Base-by-base conservation (phyloP, 2,329 filamentous ascomycete species). In the Ceratocystis alfenasii region DNA sequence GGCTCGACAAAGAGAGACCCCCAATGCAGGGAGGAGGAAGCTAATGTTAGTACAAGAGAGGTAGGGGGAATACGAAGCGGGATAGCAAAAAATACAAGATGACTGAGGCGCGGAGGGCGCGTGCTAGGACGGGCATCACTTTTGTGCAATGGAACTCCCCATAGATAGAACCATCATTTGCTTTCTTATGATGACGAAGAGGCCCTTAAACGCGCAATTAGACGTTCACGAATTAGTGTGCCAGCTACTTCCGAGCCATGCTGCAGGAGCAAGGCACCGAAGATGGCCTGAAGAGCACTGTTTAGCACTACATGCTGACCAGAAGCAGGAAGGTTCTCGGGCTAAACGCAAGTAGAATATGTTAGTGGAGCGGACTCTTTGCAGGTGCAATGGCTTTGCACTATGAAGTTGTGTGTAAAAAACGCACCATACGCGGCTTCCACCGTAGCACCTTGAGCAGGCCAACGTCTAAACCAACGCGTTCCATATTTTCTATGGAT, bases 191-290 rank as follows among this genome's bases (percentile, higher is more conserved):
- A 50, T 65, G 12, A 50, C 7, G 22, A 64, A 25, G 62, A 28
- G 45, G 60, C 36, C 28, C 53, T 57, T 6, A 68, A 63, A 50
- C 68, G 66, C 36, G 67, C 68, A 72, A 96, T 76, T 74, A 96
- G 87, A 75, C 86, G 85, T 70, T 96, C 88, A 73, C 85, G 84
- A 60, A 89, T 85, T 64, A 95, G 76, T 74, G 83, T 81, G 69
- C 86, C 87, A 67, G 93, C 91, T 65, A 88, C 83, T 57, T 87
- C 85, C 46, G 87, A 88, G 60, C 94, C 94, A 70, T 88, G 86
- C 75, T 96, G 90, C 72, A 99, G 78, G n/a, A 90, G 87, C 64
- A 99, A 76, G 10, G 94, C 94, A 25, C 94, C 94, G 57, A 97
- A 78, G 65, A 99, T 87, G 59, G 92, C 90, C 74, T 91, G 90